Percentiles rank a stretch among this genome's conserved stretches.
phyloP scores from a whole-genome alignment of 2,329 filamentous ascomycete species.

The Talaromyces sp. region DNA sequence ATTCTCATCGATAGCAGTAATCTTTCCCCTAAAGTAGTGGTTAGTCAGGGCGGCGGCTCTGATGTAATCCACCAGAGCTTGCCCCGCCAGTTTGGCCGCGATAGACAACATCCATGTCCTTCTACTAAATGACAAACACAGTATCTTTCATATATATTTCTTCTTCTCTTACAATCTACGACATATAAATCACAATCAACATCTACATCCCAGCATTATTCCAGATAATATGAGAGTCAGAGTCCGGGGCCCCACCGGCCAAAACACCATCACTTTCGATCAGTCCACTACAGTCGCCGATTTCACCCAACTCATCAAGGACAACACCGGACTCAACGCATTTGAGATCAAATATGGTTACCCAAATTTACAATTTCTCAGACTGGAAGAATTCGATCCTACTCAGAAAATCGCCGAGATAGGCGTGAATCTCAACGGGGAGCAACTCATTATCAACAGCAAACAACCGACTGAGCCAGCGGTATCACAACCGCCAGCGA shows the following conservation, averaged over 20 bases:
- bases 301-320: slow-evolving; percentile 43
- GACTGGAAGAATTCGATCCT: slow-evolving; percentile 53
- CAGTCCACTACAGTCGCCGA: slow-evolving; percentile 58
- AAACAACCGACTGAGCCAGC: slow-evolving; percentile 25
- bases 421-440: slow-evolving; percentile 62
- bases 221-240: slow-evolving; percentile 64
- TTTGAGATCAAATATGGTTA: slow-evolving; percentile 84
- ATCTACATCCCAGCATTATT: not conserved
- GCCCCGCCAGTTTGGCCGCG: slow-evolving; percentile 8
- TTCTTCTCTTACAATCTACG: not conserved
- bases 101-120: not conserved
- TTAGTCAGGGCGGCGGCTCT: not conserved
- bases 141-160: not conserved
- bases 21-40: too few relatives aligned
- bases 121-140: not conserved
- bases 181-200: not conserved
- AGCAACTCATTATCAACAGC: slow-evolving; percentile 63
- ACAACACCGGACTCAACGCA: slow-evolving; percentile 60
- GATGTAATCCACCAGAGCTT: slow-evolving; percentile 2
- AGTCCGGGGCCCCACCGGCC: slow-evolving; percentile 70
- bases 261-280: slow-evolving; percentile 65
- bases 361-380: slow-evolving; percentile 66
- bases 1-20: too few relatives aligned
- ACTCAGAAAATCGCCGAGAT: slow-evolving; percentile 53
- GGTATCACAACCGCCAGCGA: slow-evolving; percentile 7